These are phyloP conservation scores for Hibiscus syriacus DNA, from an alignment of 345 rosid genomes.

Conservation along the genomic window DNA sequence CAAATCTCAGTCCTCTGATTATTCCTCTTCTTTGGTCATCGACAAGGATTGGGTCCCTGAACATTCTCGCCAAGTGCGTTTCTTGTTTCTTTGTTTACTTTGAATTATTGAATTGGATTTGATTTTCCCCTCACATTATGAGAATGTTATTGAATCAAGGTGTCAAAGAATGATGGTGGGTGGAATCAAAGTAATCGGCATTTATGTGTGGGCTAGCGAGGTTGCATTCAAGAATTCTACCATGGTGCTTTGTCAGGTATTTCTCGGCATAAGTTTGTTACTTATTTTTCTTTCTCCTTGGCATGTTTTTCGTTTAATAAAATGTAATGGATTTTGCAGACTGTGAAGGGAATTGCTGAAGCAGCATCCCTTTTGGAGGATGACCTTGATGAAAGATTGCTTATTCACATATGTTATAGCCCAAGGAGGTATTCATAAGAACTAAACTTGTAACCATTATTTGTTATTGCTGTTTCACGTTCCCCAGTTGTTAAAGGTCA, in stretches of 20 bases:
- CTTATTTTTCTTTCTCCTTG: too few species aligned
- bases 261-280: neutral
- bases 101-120: neutral
- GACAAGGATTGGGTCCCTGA: conserved; percentile 89
- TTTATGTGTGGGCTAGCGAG: conserved; percentile 89
- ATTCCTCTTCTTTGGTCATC: conserved; percentile 45
- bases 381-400: conserved; percentile 49
- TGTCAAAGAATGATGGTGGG: conserved; percentile 85
- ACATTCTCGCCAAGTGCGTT: conserved; percentile 77
- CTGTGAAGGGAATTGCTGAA: conserved; percentile 60
- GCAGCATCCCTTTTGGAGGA: conserved; percentile 49
- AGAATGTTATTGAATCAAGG: conserved; percentile 30
- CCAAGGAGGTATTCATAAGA: conserved; percentile 59
- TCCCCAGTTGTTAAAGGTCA: neutral
- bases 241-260: conserved; percentile 62
- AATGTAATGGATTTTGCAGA: conserved; percentile 38
- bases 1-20: conserved; percentile 55
- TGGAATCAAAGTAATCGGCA: conserved; percentile 77
- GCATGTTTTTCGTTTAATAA: neutral
- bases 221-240: conserved; percentile 72
- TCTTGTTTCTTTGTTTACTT: neutral
- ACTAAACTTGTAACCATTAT: neutral
- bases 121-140: conserved; percentile 3
- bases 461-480: neutral
- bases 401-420: conserved; percentile 76